Base-by-base conservation (phyloP, 768 basidiomycete genomes). In the Lentinula aciculospora region DNA sequence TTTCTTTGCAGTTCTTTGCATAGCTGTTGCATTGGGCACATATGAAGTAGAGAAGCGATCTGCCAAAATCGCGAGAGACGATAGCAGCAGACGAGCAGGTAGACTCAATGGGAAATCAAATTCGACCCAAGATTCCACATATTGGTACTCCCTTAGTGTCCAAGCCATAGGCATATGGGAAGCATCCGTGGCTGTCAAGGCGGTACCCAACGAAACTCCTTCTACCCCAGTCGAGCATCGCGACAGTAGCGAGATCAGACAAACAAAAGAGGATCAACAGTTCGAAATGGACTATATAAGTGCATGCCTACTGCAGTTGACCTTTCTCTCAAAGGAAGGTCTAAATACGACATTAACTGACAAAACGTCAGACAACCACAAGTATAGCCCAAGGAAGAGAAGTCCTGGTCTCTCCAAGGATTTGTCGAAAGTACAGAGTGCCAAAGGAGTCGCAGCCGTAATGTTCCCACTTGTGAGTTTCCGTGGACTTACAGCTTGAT, bases 1-100 rank as follows among this genome's bases (percentile, higher is more conserved):
- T 8, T 80, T 88, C 64, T 89, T 88, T 60, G 81, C 84, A 0
- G 74, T 80, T 1, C 76, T 81, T 44, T 80, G 81, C 49, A 82
- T 81, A 1, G 74, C 79, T 2, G 77, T 88, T 37, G 86, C 87
- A 1, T 66, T 88, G 53, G 88, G 85, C 28, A 78, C 80, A 21
- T 36, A 21, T 10, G 56, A 57, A 37, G 56, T 19, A 29, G 44
- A 28, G n/a, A 47, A 17, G 19, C 42, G 56, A 17, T 4, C 39
- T 12, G 12, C 31, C 3, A 37, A 34, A 9, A 10, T 13, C 12
- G 21, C 21, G 10, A 25, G 51, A 23, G 36, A 53, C 12, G 47
- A 49, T 49, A 49, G 17, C 28, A 28, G n/a, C 9, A 29, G 40
- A 28, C 21, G 23, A 13, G 23, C 25, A 27, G 21, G 37, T 27